These are phyloP conservation scores for Colletotrichum musae DNA, from an alignment of 2,329 filamentous ascomycete species.

Conservation along the genomic window DNA sequence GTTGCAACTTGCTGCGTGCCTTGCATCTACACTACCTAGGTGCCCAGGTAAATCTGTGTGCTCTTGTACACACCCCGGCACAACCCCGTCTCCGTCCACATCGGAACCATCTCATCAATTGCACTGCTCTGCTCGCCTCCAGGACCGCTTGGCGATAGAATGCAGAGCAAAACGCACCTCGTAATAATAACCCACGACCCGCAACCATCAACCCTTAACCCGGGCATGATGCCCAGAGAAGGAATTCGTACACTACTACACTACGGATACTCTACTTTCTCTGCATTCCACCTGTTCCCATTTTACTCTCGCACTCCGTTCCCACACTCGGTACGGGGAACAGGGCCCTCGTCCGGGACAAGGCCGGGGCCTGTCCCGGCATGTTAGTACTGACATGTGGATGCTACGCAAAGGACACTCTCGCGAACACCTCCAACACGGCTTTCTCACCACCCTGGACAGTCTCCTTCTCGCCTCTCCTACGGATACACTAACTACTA, in stretches of 20 bases:
- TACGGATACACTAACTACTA: no score
- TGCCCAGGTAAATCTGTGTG: no score
- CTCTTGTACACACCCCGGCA: not conserved
- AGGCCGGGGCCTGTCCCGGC: constrained; percentile 24
- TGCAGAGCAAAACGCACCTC: not conserved
- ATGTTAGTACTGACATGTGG: constrained; percentile 20
- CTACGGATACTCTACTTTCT: not conserved
- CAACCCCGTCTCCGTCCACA: constrained; percentile 13
- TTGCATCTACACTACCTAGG: not conserved
- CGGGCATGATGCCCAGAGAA: constrained; percentile 1
- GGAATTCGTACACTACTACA: no score
- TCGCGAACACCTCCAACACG: constrained; percentile 11
- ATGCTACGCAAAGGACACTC: constrained; percentile 25
- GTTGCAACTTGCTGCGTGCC: not conserved
- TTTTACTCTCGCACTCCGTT: constrained; percentile 5
- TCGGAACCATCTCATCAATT: not conserved
- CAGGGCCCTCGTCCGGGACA: constrained; percentile 27
- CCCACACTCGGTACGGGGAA: constrained; percentile 13
- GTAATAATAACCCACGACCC: constrained; percentile 2
- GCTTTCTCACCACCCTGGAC: constrained; percentile 1
- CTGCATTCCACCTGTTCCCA: constrained; percentile 9
- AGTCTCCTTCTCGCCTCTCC: not conserved
- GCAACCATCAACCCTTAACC: constrained; percentile 17
- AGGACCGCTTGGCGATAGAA: constrained; percentile 6
- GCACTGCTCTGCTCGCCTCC: not conserved